These are phyloP conservation scores for Zygosaccharomyces rouxii DNA, from an alignment of 805 yeast species.

Conservation along the genomic window DNA sequence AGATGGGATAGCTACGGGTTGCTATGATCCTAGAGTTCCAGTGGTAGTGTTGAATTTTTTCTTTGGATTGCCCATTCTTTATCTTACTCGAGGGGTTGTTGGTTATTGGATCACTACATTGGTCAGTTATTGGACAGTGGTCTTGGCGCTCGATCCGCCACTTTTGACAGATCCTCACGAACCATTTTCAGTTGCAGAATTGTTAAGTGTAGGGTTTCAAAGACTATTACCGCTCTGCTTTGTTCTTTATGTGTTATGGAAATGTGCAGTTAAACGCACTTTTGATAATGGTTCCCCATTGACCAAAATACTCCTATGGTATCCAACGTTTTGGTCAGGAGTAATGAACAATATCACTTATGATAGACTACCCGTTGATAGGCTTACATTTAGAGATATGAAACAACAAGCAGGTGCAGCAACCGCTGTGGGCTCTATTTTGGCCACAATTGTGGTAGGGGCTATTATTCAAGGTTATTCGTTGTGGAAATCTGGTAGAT, in stretches of 20 bases:
- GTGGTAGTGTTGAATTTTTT: constrained; percentile 56
- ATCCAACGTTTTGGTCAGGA: constrained; percentile 79
- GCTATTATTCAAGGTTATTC: constrained; percentile 69
- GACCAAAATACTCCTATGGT: constrained; percentile 51
- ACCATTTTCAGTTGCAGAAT: constrained; percentile 48
- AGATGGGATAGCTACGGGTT: constrained; percentile 42
- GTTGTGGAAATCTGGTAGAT: constrained; percentile 74
- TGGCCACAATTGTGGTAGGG: constrained; percentile 45
- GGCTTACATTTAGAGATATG: constrained; percentile 69
- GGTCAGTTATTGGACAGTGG: constrained; percentile 81
- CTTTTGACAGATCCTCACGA: constrained; percentile 48
- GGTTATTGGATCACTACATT: constrained; percentile 59
- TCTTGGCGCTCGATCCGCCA: constrained; percentile 79
- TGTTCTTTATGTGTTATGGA: constrained; percentile 68
- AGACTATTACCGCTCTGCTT: constrained; percentile 73
- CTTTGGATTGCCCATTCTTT: constrained; percentile 59
- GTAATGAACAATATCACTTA: constrained; percentile 81
- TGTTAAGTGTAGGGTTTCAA: constrained; percentile 67
- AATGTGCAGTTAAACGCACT: constrained; percentile 48
- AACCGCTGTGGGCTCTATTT: constrained; percentile 53
- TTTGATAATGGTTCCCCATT: constrained; percentile 42
- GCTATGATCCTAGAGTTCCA: constrained; percentile 63
- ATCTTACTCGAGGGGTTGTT: constrained; percentile 41
- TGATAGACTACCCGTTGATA: constrained; percentile 82
- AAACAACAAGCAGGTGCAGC: constrained; percentile 74